Base-by-base conservation (phyloP, 1,284 basidiomycete genomes). In the Microbotryum lychnidis-dioicae region DNA sequence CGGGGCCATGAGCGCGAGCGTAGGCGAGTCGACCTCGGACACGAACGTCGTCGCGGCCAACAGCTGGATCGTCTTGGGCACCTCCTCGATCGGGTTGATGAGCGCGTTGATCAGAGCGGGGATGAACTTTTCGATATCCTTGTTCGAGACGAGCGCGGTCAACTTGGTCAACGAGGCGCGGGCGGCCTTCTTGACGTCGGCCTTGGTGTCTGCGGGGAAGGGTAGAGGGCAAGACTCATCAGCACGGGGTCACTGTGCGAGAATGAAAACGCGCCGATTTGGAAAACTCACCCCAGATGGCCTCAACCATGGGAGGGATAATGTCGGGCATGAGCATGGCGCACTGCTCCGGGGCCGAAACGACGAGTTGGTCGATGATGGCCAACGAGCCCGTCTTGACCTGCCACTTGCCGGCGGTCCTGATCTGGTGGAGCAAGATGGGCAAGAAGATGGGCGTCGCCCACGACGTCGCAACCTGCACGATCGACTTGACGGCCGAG, bases 1-100 rank as follows among this genome's bases (percentile, higher is more conserved):
- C 73, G 94, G 96, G 64, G 94, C 94, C 91, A 98, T 97, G 71
- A 99, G 87, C 71, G 96, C 97, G 72, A 99, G 87, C 70, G 96
- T 98, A 66, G 96, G 86, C 67, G 94, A 93, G 77, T 98, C 96
- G 80, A 99, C 96, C 83, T 98, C 96, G 67, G 93, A 91, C 86
- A 99, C 96, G 86, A 98, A 98, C 77, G 96, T 98, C 79, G 96
- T 98, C 64, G 96, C 87, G 77, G 93, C 93, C 78, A 98, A 91
- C 78, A 97, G 87, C 75, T 84, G 83, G 74, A 98, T 91, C 73
- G 92, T 97, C 75, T 87, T 90, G 74, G 93, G 88, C 68, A 97
- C 94, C 84, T 98, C 92, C 83, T 98, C 94, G 72, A 97, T 91
- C 73, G 96, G 96, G 83, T 98, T 92, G 80, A 97, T 93, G 74